Evolutionary conservation across 305 asterid species (phyloP).

Genomic region (Solanum hybrid): DNA sequence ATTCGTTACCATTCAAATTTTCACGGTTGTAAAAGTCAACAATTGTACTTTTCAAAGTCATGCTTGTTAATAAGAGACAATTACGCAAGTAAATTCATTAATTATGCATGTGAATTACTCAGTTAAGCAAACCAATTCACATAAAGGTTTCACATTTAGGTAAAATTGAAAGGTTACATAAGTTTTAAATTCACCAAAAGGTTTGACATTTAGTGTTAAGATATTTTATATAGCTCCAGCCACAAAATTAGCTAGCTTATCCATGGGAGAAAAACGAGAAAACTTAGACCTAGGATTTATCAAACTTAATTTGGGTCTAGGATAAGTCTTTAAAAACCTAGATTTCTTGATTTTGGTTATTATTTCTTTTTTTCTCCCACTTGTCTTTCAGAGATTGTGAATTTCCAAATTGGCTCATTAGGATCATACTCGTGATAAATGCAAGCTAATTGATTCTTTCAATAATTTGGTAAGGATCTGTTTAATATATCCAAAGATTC

Average conservation of each 20-base stretch:
- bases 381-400: background rate
- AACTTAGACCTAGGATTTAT: background rate
- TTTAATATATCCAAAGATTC: background rate
- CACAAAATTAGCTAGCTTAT: background rate
- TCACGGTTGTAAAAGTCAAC: background rate
- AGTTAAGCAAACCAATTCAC: background rate
- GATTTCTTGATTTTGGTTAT: background rate
- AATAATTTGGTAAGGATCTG: background rate
- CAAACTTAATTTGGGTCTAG: background rate
- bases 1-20: background rate
- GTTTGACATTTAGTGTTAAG: background rate
- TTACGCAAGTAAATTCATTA: background rate
- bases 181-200: no score
- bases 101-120: background rate
- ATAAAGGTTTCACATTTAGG: background rate
- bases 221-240: background rate
- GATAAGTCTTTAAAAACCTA: background rate
- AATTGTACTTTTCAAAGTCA: background rate
- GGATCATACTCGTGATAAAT: background rate
- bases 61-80: background rate
- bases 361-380: background rate
- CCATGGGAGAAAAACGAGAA: background rate
- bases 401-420: background rate
- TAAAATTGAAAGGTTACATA: background rate
- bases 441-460: background rate